Conservation (phyloP, 2,329 filamentous ascomycete species). For the Daldinia sp. region DNA sequence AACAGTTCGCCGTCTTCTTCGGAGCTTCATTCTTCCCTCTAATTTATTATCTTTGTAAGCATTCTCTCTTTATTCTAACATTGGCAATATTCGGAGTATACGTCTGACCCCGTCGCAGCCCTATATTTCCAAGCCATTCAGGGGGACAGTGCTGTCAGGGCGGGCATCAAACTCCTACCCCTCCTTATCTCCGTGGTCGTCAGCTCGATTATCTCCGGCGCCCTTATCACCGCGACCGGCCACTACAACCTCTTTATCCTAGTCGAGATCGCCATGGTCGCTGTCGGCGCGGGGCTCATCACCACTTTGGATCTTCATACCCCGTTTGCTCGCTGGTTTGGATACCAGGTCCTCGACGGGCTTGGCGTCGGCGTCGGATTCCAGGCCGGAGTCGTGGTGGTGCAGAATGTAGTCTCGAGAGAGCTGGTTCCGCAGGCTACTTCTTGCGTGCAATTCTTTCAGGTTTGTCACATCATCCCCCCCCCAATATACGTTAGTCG, state of each 20-base stretch:
- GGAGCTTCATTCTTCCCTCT: constrained; percentile 61
- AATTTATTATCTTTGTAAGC: constrained; percentile 62
- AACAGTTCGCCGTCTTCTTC: constrained; percentile 51
- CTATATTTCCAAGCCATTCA: constrained; percentile 64
- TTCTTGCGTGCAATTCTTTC: constrained; percentile 66
- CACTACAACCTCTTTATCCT: constrained; percentile 57
- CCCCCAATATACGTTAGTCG: too few species aligned
- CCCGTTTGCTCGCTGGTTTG: constrained; percentile 61
- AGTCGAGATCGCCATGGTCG: constrained; percentile 48
- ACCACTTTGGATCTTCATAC: constrained; percentile 60
- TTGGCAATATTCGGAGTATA: background rate
- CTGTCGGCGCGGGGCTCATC: constrained; percentile 62
- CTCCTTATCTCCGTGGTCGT: constrained; percentile 61
- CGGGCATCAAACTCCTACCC: constrained; percentile 64
- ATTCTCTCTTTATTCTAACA: background rate
- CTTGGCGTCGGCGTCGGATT: constrained; percentile 61
- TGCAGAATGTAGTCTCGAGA: constrained; percentile 60
- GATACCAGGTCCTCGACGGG: constrained; percentile 64
- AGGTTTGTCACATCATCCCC: constrained; percentile 42
- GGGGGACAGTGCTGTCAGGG: constrained; percentile 60
- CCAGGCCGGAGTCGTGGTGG: constrained; percentile 57
- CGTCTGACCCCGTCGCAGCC: constrained; percentile 46
- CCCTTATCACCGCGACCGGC: constrained; percentile 48
- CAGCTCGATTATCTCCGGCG: constrained; percentile 55
- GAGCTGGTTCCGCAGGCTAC: constrained; percentile 60